Conservation (phyloP, 177 flowering plant species). For the Vitis hybrid region DNA sequence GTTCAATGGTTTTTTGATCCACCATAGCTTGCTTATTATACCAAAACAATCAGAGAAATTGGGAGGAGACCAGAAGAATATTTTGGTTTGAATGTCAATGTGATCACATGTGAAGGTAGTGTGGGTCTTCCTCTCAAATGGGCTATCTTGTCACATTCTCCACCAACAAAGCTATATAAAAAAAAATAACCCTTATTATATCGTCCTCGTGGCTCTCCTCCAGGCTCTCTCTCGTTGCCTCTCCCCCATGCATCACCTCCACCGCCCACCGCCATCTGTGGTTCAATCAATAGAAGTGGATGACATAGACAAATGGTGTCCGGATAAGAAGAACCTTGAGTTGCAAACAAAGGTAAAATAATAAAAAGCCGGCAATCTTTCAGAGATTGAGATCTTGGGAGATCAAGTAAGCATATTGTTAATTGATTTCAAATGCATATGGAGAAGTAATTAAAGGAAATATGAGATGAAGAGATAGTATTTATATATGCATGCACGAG, state of each 20-base stretch:
- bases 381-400: conserved; percentile 7
- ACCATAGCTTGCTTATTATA: background rate
- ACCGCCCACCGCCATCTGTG: background rate
- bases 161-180: background rate
- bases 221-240: background rate
- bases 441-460: background rate
- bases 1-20: conserved; percentile 2
- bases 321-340: conserved; percentile 6
- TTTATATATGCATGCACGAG: conserved; percentile 9
- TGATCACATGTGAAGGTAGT: conserved; percentile 6
- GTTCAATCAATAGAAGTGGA: conserved; percentile 1
- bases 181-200: background rate
- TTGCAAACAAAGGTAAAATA: background rate
- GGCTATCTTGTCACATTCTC: conserved; percentile 9
- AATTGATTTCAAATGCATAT: background rate
- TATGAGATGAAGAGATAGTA: background rate
- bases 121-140: background rate
- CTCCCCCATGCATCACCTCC: conserved; percentile 3
- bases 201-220: background rate
- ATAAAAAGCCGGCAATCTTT: background rate
- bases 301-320: background rate
- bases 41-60: background rate
- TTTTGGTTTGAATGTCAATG: background rate
- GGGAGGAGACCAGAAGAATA: conserved; percentile 6
- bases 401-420: background rate